Conservation (phyloP, 208 protist species). For the Trypanosoma platydactyli region DNA sequence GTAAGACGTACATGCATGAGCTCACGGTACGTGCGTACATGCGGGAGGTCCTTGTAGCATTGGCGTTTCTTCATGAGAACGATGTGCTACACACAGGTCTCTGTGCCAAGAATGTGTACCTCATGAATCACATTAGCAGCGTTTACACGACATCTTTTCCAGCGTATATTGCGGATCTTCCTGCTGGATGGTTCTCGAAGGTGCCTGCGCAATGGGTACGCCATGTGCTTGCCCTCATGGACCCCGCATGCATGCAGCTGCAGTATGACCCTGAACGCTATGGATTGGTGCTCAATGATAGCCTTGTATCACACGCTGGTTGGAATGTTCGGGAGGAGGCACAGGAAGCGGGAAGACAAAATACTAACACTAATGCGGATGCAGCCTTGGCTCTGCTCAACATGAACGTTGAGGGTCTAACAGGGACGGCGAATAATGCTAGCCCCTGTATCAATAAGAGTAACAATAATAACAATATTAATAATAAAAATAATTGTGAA, state of each 20-base stretch:
- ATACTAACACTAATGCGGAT: background rate
- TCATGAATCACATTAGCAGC: conserved; percentile 38
- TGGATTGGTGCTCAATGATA: conserved; percentile 8
- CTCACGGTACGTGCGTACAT: conserved; percentile 71
- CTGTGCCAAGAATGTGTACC: conserved; percentile 64
- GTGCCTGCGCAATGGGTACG: conserved; percentile 37
- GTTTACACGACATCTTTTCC: conserved; percentile 71
- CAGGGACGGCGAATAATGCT: background rate
- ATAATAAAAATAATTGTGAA: background rate
- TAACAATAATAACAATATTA: conserved; percentile 16
- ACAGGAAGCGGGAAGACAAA: background rate
- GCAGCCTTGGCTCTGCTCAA: background rate
- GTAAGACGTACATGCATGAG: conserved; percentile 62
- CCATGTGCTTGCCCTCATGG: conserved; percentile 34
- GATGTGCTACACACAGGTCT: conserved; percentile 75
- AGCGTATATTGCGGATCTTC: conserved; percentile 78
- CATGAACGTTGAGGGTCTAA: background rate
- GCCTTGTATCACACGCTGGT: conserved; percentile 12
- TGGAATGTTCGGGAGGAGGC: background rate
- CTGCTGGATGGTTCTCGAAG: conserved; percentile 38
- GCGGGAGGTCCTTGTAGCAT: conserved; percentile 75
- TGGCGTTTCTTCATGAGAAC: conserved; percentile 75
- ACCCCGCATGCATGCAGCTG: conserved; percentile 33
- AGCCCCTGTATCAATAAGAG: background rate
- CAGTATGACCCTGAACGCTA: conserved; percentile 9